These are phyloP conservation scores for Monascus purpureus DNA, from an alignment of 495 filamentous ascomycete species.

Conservation along the genomic window DNA sequence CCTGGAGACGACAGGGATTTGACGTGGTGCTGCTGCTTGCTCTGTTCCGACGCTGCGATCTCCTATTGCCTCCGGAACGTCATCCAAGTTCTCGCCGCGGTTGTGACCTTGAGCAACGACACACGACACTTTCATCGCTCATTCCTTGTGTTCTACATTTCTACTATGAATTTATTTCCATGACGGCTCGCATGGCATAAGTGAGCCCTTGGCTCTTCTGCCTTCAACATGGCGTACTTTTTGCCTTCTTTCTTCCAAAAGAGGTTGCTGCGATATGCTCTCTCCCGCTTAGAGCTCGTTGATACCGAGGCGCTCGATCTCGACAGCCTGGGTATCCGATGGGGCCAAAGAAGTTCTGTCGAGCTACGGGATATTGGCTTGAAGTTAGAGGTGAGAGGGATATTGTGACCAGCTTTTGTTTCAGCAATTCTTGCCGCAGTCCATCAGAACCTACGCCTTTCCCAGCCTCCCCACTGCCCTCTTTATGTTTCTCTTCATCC, in stretches of 20 bases:
- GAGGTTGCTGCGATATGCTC: conserved; percentile 63
- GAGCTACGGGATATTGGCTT: conserved; percentile 74
- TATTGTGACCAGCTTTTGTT: no score
- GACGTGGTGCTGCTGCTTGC: no score
- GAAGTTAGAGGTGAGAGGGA: conserved; percentile 46
- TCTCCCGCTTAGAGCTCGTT: conserved; percentile 66
- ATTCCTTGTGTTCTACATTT: no score
- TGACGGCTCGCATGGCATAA: conserved; percentile 14
- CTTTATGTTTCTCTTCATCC: no score
- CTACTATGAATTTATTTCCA: conserved; percentile 15
- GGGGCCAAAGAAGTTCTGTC: conserved; percentile 61
- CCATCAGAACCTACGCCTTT: no score
- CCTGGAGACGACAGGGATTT: no score
- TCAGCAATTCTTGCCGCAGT: conserved; percentile 3
- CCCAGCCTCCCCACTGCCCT: no score
- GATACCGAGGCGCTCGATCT: conserved; percentile 69
- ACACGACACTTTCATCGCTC: conserved; percentile 3
- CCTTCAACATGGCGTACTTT: conserved; percentile 38
- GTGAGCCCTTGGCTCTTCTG: conserved; percentile 18
- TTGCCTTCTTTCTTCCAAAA: conserved; percentile 69
- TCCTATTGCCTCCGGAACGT: no score
- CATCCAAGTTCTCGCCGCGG: no score
- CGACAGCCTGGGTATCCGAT: conserved; percentile 62
- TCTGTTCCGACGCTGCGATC: no score
- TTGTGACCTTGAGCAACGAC: no score